Evolutionary conservation across 495 filamentous ascomycete genomes (phyloP), one percentile per base, ranked within the genome.

Genomic region (Ramalina peruviana): DNA sequence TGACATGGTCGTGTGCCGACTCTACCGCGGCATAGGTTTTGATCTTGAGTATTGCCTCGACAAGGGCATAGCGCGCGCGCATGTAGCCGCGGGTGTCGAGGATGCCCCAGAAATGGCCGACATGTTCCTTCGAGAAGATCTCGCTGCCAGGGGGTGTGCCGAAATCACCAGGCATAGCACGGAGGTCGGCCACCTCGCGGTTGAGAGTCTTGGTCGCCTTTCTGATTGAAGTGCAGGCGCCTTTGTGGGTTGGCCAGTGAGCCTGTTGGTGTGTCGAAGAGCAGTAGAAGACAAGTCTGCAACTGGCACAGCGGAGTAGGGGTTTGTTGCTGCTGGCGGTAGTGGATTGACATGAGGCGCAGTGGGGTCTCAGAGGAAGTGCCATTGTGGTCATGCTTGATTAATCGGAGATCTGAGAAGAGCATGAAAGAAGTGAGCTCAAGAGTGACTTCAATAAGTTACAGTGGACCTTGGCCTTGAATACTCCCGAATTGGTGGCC

Each of bases 41-140:
- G 50, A 73, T 43, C 45, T 54, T 41, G 23, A 60, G 17, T 36
- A 75, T 47, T 0, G 57, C 53, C 16, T 65, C 44, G 15, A 63
- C 58, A 15, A 63, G 49, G 1, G 40, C 59, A 41, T 55, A 64
- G 16, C 65, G 62, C 3, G 65, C 63, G 30, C 54, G 49, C 68
- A 74, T 69, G 49, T 74, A 78, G 26, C 51, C 49, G 26, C 72
- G 66, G 6, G 68, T 72, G 26, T 55, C 54, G 3, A 43, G 4
- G 20, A 66, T 51, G 9, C 54, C 52, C 64, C 67, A 74, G 54
- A 75, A 74, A 20, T 53, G 38, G 21, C 67, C 69, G 9, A 62
- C 60, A 16, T 52, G 11, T 3, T 57, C 52, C 40, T 63, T 60
- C 56, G 73, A 72, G 25, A 58, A 47, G 23, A 4, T 25, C 1